Base-by-base conservation (phyloP, 371 early-diverging fungal genomes). In the Mycotypha africana region DNA sequence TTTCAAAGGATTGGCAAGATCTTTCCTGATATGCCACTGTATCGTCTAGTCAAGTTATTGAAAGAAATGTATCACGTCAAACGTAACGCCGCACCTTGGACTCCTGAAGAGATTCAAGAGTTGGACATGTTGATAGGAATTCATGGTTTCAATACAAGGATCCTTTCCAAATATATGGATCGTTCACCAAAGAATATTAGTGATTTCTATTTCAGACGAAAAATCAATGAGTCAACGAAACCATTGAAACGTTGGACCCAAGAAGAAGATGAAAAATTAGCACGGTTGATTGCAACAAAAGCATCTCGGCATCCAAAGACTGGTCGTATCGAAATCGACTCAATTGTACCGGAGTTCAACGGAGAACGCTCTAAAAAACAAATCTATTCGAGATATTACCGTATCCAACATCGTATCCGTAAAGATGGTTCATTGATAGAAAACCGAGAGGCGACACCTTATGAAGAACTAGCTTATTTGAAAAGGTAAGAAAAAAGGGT, bases 21-120 rank as follows among this genome's bases (percentile, higher is more conserved):
- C 1, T 60, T 54, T 26, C 60, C 60, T 10, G 36, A 60, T 19
- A 21, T 46, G 21, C 28, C 48, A 5, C 33, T 60, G 0, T 21
- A 39, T 24, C n/a, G 28, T 8, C 6, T 60, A 1, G 45, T 16
- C 0, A 47, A 23, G 1, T 12, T 31, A 12, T 47, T 46, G 14
- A 35, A 41, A 26, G 43, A 50, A 14, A 39, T 38, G 17, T 60
- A 60, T 33, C 39, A 38, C 28, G 15, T 24, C 2, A 47, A 51
- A 10, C 38, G 38, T 20, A 32, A 38, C 2, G 47, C 19, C 12
- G 17, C 17, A 3, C 37, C 33, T 6, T 47, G 54, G 48, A 50
- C 45, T n/a, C 12, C n/a, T 14, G 60, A 51, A 34, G 60, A 59
- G 20, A 38, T 50, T 1, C 8, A 44, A 7, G 10, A 40, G 24